These are phyloP conservation scores for Volvox carteri DNA, from an alignment of 163 green algal genomes.

Conservation along the genomic window DNA sequence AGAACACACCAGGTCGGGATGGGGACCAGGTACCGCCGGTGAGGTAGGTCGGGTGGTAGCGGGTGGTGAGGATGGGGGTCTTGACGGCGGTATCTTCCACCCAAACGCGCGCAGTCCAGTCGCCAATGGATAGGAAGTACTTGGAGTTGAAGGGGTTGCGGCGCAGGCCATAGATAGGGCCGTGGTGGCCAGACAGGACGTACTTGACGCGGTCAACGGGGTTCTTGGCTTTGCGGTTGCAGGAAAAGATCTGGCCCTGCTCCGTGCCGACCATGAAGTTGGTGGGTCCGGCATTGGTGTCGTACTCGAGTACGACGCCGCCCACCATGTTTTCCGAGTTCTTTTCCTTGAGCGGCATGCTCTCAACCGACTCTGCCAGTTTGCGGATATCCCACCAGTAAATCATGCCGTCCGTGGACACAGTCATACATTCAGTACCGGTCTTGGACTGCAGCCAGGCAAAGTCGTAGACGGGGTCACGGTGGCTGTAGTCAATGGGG, in stretches of 20 bases:
- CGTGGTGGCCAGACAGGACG: slow-evolving; percentile 88
- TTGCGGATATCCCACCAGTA: slow-evolving; percentile 95
- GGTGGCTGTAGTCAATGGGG: slow-evolving; percentile 80
- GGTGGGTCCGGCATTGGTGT: slow-evolving; percentile 85
- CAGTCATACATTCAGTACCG: slow-evolving; percentile 89
- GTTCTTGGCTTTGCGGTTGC: slow-evolving; percentile 93
- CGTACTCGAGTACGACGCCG: slow-evolving; percentile 87
- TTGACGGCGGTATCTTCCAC: slow-evolving; percentile 90
- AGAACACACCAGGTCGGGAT: slow-evolving; percentile 91
- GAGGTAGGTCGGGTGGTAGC: slow-evolving; percentile 84
- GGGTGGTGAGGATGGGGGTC: slow-evolving; percentile 88
- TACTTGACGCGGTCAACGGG: slow-evolving; percentile 88
- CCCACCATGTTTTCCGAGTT: slow-evolving; percentile 81
- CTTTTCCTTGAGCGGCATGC: slow-evolving; percentile 84
- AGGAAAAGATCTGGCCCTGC: slow-evolving; percentile 80
- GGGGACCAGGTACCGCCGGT: slow-evolving; percentile 83
- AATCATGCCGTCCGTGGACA: slow-evolving; percentile 85
- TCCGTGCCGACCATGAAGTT: slow-evolving; percentile 97
- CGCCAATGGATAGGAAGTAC: slow-evolving; percentile 93
- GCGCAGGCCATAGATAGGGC: slow-evolving; percentile 85
- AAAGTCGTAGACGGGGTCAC: slow-evolving; percentile 90
- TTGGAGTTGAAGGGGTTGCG: slow-evolving; percentile 94
- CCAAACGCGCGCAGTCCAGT: slow-evolving; percentile 95
- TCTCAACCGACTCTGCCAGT: slow-evolving; percentile 85
- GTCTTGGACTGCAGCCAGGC: slow-evolving; percentile 96